Evolutionary conservation across 257 asterid species (phyloP), one percentile per base, ranked within the genome.

Genomic region (Primulina eburnea): DNA sequence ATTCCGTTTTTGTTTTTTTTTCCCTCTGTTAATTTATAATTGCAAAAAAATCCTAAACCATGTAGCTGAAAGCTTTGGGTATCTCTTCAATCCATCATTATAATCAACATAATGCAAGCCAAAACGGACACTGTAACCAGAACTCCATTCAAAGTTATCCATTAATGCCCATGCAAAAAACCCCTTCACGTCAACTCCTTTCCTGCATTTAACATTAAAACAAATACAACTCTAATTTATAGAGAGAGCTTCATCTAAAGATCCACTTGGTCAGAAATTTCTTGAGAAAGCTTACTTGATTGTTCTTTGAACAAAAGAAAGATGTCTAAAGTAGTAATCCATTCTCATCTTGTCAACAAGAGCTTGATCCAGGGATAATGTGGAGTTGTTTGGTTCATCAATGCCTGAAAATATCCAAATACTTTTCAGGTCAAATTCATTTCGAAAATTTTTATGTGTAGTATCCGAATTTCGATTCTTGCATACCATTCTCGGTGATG

Each of bases 401-500:
- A 81, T 55, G 6, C 85, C 85, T 81, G 40, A n/a, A 37, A 53
- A 38, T 2, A 38, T 38, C 12, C 14, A 38, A 2, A 8, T 8
- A 38, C 2, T 0, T 35, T 38, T 38, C 14, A 0, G 12, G 12
- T 38, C 47, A 38, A 35, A 21, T 21, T 21, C 24, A 21, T 21
- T 21, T 21, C 24, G 24, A 21, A 21, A 21, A 21, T 21, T 21
- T 21, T 21, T 21, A 21, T 21, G 24, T 21, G 24, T 21, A 21
- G 24, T 21, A 21, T 21, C 8, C 14, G 14, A 38, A 38, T 38
- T 9, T 38, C 6, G 47, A 38, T 38, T 38, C 47, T 8, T 38
- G 11, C 47, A 1, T 38, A 81, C 85, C 85, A 9, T 81, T 81
- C 68, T 77, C 85, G 26, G 82, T 81, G 61, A 81, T 81, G 63